These are phyloP conservation scores for Begonia loranthoides DNA, from an alignment of 306 rosid species.

Conservation along the genomic window DNA sequence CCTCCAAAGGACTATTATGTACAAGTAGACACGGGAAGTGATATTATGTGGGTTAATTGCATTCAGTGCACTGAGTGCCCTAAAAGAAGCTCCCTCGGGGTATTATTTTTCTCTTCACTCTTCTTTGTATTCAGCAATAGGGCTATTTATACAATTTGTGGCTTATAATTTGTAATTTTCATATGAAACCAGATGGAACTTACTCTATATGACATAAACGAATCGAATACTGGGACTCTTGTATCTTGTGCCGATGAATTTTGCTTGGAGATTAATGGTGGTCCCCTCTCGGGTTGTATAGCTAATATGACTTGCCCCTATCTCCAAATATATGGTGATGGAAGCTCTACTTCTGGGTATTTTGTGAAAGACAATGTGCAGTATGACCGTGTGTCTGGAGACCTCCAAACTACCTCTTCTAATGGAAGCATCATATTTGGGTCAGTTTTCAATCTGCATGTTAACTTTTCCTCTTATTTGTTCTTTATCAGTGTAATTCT, in stretches of 20 bases:
- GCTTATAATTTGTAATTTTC: background rate
- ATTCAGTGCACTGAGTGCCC: conserved; percentile 88
- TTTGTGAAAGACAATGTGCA: conserved; percentile 61
- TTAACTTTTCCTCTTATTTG: background rate
- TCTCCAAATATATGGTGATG: conserved; percentile 88
- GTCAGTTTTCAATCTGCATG: conserved; percentile 25
- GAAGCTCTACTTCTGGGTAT: conserved; percentile 91
- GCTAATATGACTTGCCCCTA: conserved; percentile 67
- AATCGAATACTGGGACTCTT: conserved; percentile 54
- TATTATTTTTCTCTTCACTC: conserved; percentile 19
- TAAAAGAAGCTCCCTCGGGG: conserved; percentile 74
- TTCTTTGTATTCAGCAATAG: background rate
- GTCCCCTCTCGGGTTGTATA: conserved; percentile 58
- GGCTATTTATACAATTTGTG: background rate
- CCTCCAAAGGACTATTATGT: conserved; percentile 78
- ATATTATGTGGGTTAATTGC: conserved; percentile 96
- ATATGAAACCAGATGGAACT: conserved; percentile 48
- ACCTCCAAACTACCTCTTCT: conserved; percentile 61
- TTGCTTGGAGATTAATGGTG: conserved; percentile 69
- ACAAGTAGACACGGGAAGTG: conserved; percentile 95
- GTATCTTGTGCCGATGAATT: conserved; percentile 62
- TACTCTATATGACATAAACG: conserved; percentile 55
- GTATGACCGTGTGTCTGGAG: conserved; percentile 83
- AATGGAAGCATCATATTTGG: conserved; percentile 88
- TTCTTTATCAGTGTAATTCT: background rate